A percentile compares a stretch with the other conserved stretches of the same genome.
These are phyloP conservation scores for Kurtzmaniella quercitrusa DNA, from an alignment of 1,139 yeast species.

Conservation along the genomic window DNA sequence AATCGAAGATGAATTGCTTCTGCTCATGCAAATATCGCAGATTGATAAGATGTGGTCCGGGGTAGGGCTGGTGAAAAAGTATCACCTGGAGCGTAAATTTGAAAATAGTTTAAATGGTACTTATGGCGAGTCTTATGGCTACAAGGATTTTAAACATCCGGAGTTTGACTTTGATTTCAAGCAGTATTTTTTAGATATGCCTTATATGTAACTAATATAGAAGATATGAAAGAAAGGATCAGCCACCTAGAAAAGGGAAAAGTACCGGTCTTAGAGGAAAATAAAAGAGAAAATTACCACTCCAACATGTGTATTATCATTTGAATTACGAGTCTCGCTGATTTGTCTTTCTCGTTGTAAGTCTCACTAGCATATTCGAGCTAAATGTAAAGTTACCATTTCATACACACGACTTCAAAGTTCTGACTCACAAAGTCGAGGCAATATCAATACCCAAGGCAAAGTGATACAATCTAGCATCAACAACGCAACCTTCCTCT, in stretches of 20 bases:
- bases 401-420: no score
- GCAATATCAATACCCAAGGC: slow-evolving; percentile 60
- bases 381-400: no score
- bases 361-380: no score
- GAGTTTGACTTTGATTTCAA: background rate
- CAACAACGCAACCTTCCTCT: slow-evolving; percentile 68
- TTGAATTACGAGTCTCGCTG: no score
- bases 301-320: no score
- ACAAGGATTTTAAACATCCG: background rate
- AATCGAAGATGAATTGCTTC: background rate
- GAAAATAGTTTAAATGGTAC: background rate
- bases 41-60: background rate
- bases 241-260: no score
- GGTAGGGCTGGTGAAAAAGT: background rate
- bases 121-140: background rate
- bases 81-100: background rate
- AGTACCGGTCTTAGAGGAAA: no score
- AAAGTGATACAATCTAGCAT: slow-evolving; percentile 81
- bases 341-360: no score
- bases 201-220: background rate
- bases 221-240: background rate
- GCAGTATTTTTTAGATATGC: background rate
- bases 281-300: no score
- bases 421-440: background rate
- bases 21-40: background rate